These are phyloP conservation scores for Carex scoparia DNA, from an alignment of 176 grass and related monocot genomes.

Conservation along the genomic window DNA sequence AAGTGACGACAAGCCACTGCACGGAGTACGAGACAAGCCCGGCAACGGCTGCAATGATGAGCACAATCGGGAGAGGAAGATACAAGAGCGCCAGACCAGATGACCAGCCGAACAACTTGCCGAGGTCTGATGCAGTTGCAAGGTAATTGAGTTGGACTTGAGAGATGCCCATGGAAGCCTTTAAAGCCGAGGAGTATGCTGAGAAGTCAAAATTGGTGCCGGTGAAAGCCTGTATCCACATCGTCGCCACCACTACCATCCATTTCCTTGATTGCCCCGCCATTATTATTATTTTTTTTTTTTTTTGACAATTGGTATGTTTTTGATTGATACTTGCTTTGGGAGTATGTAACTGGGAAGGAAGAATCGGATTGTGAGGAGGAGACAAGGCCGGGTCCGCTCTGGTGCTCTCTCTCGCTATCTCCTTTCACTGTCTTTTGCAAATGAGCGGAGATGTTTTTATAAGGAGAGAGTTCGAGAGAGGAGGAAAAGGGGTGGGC, in stretches of 20 bases:
- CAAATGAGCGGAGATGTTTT: not conserved
- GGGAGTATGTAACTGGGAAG: not conserved
- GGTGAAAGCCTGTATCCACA: conserved; percentile 90
- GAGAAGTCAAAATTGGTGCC: conserved; percentile 99
- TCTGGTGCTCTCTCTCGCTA: not conserved
- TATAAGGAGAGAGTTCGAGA: not conserved
- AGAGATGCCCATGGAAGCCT: conserved; percentile 50
- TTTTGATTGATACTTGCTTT: not conserved
- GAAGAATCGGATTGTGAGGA: not conserved
- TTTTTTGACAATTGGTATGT: not conserved
- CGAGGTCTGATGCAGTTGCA: conserved; percentile 84
- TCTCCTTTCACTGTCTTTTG: not conserved
- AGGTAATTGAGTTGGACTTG: conserved; percentile 84
- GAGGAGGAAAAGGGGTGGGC: not conserved
- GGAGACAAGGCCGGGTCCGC: not conserved
- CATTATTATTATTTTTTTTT: not conserved
- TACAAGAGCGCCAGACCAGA: conserved; percentile 70
- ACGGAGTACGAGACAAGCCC: conserved; percentile 59
- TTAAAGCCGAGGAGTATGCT: conserved; percentile 80
- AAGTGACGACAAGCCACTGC: conserved; percentile 49
- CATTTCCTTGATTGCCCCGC: conserved; percentile 38
- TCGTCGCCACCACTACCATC: conserved; percentile 60
- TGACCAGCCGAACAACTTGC: conserved; percentile 76
- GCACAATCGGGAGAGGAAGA: conserved; percentile 58
- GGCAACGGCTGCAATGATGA: conserved; percentile 44